Percentiles rank a stretch among this genome's conserved stretches.
Conservation (phyloP, 2,329 filamentous ascomycete species). For the Penicillium sp. region DNA sequence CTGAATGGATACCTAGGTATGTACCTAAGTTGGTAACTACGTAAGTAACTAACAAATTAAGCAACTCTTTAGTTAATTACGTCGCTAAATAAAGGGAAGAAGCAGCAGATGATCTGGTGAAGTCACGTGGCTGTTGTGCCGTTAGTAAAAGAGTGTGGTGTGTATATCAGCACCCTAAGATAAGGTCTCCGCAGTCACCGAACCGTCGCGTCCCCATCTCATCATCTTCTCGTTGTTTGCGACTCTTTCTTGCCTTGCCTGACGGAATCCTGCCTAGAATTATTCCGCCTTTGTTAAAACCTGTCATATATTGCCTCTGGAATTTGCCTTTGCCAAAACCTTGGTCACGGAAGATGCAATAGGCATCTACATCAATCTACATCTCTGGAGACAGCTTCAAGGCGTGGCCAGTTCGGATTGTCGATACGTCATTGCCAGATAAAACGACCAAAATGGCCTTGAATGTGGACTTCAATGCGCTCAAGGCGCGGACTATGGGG, state of each 20-base stretch:
- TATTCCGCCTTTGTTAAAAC: not conserved
- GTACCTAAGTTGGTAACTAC: too few relatives aligned
- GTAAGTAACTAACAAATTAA: too few relatives aligned
- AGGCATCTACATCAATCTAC: constrained; percentile 5
- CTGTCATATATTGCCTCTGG: not conserved
- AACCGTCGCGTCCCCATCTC: constrained; percentile 2
- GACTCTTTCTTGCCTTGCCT: not conserved
- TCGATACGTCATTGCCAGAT: not conserved
- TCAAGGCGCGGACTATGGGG: constrained; percentile 80
- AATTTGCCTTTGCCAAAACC: not conserved
- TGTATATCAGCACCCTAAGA: too few relatives aligned
- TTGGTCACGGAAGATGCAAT: constrained; percentile 1
- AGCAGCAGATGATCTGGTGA: too few relatives aligned
- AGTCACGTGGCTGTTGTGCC: too few relatives aligned
- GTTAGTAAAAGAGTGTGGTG: too few relatives aligned
- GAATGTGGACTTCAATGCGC: constrained; percentile 58
- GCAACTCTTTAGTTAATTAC: too few relatives aligned
- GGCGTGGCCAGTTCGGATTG: not conserved
- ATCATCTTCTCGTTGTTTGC: not conserved
- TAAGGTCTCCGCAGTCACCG: constrained; percentile 18
- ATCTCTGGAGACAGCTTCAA: not conserved
- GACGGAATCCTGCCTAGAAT: not conserved
- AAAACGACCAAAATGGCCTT: constrained; percentile 55
- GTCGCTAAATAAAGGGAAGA: too few relatives aligned
- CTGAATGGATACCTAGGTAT: too few relatives aligned